phyloP scores from a whole-genome alignment of 2,329 filamentous ascomycete genomes.

The Alternaria viburni region DNA sequence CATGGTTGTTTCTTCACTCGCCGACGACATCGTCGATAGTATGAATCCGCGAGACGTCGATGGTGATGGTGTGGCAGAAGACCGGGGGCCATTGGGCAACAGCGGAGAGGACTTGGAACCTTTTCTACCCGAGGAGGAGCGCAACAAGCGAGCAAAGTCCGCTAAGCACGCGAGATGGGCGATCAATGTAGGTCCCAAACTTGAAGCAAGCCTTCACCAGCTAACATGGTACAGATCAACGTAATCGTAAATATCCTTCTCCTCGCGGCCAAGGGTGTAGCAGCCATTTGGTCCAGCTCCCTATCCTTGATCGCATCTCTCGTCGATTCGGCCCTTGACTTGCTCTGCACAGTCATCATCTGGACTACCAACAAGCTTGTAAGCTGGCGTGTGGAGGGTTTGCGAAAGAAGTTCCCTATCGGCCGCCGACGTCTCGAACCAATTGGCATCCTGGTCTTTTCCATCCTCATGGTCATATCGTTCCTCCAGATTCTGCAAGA shows the following conservation, averaged over 20 bases:
- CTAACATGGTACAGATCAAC: slow-evolving; percentile 55
- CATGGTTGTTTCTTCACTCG: slow-evolving; percentile 61
- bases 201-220: not conserved
- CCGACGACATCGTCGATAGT: slow-evolving; percentile 65
- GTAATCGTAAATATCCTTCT: slow-evolving; percentile 66
- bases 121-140: slow-evolving; percentile 63
- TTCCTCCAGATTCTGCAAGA: slow-evolving; percentile 68
- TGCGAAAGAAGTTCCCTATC: slow-evolving; percentile 64
- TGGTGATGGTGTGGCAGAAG: slow-evolving; percentile 62
- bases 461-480: slow-evolving; percentile 67
- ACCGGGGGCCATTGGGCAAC: slow-evolving; percentile 57
- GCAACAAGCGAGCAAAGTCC: slow-evolving; percentile 55
- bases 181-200: slow-evolving; percentile 54
- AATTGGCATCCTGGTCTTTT: slow-evolving; percentile 68
- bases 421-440: slow-evolving; percentile 61
- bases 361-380: slow-evolving; percentile 67
- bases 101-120: slow-evolving; percentile 60
- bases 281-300: slow-evolving; percentile 62
- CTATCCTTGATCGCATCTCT: slow-evolving; percentile 67
- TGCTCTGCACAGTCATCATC: slow-evolving; percentile 66
- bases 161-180: slow-evolving; percentile 61
- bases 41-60: slow-evolving; percentile 64
- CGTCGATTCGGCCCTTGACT: slow-evolving; percentile 66
- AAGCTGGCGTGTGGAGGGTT: slow-evolving; percentile 59
- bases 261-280: slow-evolving; percentile 62